Percentiles rank a stretch among this genome's conserved stretches.
These are phyloP conservation scores for Spiromastix sp. DNA, from an alignment of 2,329 filamentous ascomycete species.

Conservation along the genomic window DNA sequence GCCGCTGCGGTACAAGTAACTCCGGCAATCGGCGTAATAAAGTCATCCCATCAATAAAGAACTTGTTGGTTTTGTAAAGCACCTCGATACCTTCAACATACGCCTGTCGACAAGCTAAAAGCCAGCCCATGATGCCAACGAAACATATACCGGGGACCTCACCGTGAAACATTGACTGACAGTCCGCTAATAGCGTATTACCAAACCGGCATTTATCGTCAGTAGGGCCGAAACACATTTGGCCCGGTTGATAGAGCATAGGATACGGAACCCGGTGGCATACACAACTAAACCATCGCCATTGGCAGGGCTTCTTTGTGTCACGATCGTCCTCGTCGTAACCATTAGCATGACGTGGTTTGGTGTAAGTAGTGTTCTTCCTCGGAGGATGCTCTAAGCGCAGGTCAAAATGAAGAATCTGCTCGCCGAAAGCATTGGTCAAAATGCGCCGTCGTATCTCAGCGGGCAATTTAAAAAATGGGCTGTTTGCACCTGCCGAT, in stretches of 20 bases:
- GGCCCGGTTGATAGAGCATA: too few relatives aligned
- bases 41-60: conserved; percentile 13
- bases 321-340: too few relatives aligned
- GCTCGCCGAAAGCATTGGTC: conserved; percentile 5
- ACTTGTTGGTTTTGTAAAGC: conserved; percentile 21
- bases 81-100: conserved; percentile 22
- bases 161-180: conserved; percentile 3
- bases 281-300: conserved; percentile 6
- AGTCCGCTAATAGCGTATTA: neutral
- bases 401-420: conserved; percentile 7
- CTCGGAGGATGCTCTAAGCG: conserved; percentile 5
- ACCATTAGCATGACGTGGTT: too few relatives aligned
- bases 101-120: conserved; percentile 21
- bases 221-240: neutral
- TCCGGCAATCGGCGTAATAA: conserved; percentile 3
- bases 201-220: neutral
- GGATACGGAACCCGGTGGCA: conserved; percentile 2
- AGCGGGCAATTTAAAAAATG: conserved; percentile 15
- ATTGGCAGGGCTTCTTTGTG: neutral
- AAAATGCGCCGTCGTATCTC: conserved; percentile 19
- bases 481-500: too few relatives aligned
- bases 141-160: conserved; percentile 4
- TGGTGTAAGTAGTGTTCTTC: too few relatives aligned
- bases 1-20: conserved; percentile 6
- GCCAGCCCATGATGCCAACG: conserved; percentile 23